A percentile compares a stretch with the other conserved stretches of the same genome.
Evolutionary conservation across 2,329 filamentous ascomycete species (phyloP).

Genomic region (Aureobasidium melanogenum): DNA sequence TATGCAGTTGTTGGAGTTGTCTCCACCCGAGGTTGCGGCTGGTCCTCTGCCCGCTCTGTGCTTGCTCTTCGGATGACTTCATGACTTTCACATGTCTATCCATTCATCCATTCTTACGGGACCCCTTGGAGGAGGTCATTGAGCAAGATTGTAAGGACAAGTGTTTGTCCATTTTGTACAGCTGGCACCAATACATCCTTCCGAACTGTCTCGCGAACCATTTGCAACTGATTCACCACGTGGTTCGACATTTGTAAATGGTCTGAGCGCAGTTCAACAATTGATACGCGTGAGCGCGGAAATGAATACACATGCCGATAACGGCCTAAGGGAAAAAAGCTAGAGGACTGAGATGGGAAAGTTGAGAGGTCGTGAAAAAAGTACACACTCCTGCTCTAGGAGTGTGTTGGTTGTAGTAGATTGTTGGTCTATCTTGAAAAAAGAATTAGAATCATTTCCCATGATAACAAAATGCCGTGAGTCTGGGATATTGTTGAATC

Average conservation of each 20-base stretch:
- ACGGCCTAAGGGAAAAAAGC: not conserved
- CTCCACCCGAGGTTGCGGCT: slow-evolving; percentile 7
- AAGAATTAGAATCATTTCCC: slow-evolving; percentile 10
- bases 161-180: not conserved
- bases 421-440: slow-evolving; percentile 11
- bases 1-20: not conserved
- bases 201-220: not conserved
- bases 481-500: slow-evolving; percentile 19
- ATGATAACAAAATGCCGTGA: slow-evolving; percentile 10
- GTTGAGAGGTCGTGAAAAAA: not conserved
- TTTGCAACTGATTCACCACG: not conserved
- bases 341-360: not conserved
- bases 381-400: not conserved
- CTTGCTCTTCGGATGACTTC: not conserved
- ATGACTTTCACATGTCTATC: slow-evolving; percentile 3
- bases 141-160: not conserved
- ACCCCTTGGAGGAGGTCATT: not conserved
- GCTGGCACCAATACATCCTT: not conserved
- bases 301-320: not conserved
- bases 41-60: slow-evolving; percentile 4
- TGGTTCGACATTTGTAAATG: not conserved
- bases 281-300: not conserved
- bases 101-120: not conserved
- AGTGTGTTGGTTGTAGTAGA: slow-evolving; percentile 1
- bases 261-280: slow-evolving; percentile 6